Base-by-base conservation (phyloP, 2,329 filamentous ascomycete genomes). In the Aureobasidium sp. region DNA sequence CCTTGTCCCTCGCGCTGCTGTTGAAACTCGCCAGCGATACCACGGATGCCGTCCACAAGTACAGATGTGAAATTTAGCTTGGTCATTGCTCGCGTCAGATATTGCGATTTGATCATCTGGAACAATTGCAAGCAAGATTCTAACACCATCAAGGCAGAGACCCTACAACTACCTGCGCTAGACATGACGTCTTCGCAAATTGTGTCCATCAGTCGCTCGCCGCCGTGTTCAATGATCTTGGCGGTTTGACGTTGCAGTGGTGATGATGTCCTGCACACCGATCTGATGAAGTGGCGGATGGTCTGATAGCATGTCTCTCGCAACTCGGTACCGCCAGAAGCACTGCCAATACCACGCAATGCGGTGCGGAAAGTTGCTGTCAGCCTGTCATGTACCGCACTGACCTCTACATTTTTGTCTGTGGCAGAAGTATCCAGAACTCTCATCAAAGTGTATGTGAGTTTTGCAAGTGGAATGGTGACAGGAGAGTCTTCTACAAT, bases 151-250 rank as follows among this genome's bases (percentile, higher is more conserved):
- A 97, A 79, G 12, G 94, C 91, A 0, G 93, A 88, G 3, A 95
- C 86, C 70, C 95, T 89, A 73, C 90, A 95, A 13, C 82, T 84
- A 41, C 89, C 83, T 70, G 93, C 88, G 42, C 91, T 91, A 63
- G 88, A 87, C 72, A 92, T 93, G 23, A 91, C 92, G 76, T 99
- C 94, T 70, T 99, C 94, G 71, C 92, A 97, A 47, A 97, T 81
- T 29, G 91, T 86, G 68, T 93, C 91, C 64, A 97, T 83, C 42
- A 97, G 80, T 61, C 89, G 83, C 69, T 91, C 89, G 42, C 94
- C 92, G 48, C 91, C 86, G 5, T 87, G 85, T 72, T 90, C 91
- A 67, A 95, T 50, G 5, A 61, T 62, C 29, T 63, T 63, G 36
- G 50, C 48, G 52, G 77, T 84, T 64, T 86, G 82, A 51, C 75